These are phyloP conservation scores for Extremus antarcticus DNA, from an alignment of 495 filamentous ascomycete species.

Conservation along the genomic window DNA sequence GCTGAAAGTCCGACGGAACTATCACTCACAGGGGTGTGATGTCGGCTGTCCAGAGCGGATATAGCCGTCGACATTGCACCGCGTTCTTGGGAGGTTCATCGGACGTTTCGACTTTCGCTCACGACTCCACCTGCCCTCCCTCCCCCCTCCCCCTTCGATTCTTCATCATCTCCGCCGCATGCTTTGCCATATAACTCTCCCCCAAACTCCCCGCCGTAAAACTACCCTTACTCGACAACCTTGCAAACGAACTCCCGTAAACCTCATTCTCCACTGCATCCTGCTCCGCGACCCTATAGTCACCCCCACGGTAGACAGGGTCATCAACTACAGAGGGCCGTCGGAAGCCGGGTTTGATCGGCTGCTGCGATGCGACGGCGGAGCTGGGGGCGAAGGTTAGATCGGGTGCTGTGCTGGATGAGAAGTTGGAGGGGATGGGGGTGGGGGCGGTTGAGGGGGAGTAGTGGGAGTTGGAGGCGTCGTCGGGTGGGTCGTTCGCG, in stretches of 20 bases:
- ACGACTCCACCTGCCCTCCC: not conserved
- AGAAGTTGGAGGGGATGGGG: not conserved
- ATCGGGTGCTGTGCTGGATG: not conserved
- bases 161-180: conserved; percentile 9
- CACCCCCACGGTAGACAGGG: conserved; percentile 3
- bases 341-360: conserved; percentile 12
- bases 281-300: conserved; percentile 4
- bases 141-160: not conserved
- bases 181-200: conserved; percentile 15
- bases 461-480: not conserved
- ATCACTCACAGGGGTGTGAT: no score
- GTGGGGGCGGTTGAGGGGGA: not conserved
- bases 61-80: no score
- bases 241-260: conserved; percentile 4
- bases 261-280: conserved; percentile 5
- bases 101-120: not conserved
- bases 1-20: no score
- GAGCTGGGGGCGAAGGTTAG: conserved; percentile 3
- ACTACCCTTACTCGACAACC: conserved; percentile 1
- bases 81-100: no score
- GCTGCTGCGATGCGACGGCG: conserved; percentile 7
- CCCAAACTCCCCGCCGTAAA: conserved; percentile 11
- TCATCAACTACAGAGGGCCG: conserved; percentile 10
- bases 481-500: not conserved
- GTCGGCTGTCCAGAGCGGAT: no score